phyloP scores from a whole-genome alignment of 2,329 filamentous ascomycete species.

The Rugonectria rugulosa region DNA sequence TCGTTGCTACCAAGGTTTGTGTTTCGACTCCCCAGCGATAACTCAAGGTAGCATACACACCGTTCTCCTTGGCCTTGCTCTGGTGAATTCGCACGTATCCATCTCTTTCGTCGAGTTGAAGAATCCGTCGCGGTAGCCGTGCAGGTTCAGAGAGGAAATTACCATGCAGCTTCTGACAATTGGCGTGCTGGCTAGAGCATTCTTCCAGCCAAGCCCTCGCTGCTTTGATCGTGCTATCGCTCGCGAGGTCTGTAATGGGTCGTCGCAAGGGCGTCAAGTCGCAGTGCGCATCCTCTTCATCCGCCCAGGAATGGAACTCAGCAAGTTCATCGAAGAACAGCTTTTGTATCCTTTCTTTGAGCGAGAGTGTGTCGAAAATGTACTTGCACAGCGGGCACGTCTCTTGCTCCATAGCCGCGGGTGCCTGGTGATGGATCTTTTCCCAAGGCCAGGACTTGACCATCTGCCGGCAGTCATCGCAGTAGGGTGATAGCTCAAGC shows the following conservation, averaged over 20 bases:
- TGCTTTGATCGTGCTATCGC: neutral
- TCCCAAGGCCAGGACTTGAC: constrained; percentile 1
- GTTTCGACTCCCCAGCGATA: neutral
- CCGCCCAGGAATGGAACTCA: neutral
- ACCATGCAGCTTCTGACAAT: neutral
- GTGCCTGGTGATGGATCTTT: neutral
- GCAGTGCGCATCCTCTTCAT: neutral
- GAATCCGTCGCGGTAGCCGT: neutral
- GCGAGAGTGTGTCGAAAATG: neutral
- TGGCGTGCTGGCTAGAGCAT: neutral
- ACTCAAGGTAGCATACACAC: neutral
- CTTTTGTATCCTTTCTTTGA: neutral
- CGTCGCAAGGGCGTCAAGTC: neutral
- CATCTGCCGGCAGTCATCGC: neutral
- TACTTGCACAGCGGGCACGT: neutral
- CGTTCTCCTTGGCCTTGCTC: neutral
- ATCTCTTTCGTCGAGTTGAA: neutral
- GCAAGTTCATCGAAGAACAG: neutral
- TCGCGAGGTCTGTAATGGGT: neutral
- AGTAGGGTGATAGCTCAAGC: neutral
- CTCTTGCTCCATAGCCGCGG: neutral
- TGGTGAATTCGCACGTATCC: neutral
- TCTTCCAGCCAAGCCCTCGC: neutral
- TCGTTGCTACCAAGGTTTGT: neutral
- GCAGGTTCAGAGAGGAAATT: neutral